Percentiles rank a stretch among this genome's conserved stretches.
phyloP scores from a whole-genome alignment of 2,329 filamentous ascomycete species.

The Hypomyces rosellus region DNA sequence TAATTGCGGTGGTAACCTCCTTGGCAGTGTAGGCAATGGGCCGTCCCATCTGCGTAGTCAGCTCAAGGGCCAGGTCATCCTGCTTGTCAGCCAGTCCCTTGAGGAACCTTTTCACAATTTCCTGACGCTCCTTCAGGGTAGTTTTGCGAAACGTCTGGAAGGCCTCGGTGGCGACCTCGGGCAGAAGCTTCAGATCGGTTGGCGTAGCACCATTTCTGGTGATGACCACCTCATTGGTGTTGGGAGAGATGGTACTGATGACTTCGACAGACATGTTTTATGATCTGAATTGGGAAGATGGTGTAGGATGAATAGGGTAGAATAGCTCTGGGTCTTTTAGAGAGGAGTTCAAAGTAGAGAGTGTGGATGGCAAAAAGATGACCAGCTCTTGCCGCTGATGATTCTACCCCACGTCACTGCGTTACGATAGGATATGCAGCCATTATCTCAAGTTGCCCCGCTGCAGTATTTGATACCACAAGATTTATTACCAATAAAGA shows the following conservation, averaged over 20 bases:
- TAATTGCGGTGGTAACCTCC: conserved; percentile 79
- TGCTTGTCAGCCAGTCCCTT: conserved; percentile 62
- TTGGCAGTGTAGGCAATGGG: conserved; percentile 81
- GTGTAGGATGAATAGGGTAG: background rate
- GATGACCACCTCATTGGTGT: conserved; percentile 77
- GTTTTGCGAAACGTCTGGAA: conserved; percentile 75
- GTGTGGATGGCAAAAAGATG: conserved; percentile 1
- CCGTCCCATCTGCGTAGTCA: conserved; percentile 92
- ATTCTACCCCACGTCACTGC: conserved; percentile 9
- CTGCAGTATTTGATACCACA: background rate
- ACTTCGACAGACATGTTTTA: conserved; percentile 54
- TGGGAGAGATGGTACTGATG: conserved; percentile 79
- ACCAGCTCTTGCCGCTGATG: conserved; percentile 3
- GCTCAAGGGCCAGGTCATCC: conserved; percentile 74
- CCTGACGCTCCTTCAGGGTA: conserved; percentile 65
- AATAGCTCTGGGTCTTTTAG: background rate
- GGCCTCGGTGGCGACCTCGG: conserved; percentile 63
- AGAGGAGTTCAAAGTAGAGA: background rate
- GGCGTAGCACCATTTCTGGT: conserved; percentile 69
- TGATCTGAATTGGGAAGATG: conserved; percentile 15
- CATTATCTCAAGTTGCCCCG: conserved; percentile 5
- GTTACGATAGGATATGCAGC: conserved; percentile 3
- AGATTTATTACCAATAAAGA: too few relatives aligned
- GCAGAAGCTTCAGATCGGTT: conserved; percentile 64
- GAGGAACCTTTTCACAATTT: conserved; percentile 75